These are phyloP conservation scores for Jackrogersella multiformis DNA, from an alignment of 495 filamentous ascomycete species.

Conservation along the genomic window DNA sequence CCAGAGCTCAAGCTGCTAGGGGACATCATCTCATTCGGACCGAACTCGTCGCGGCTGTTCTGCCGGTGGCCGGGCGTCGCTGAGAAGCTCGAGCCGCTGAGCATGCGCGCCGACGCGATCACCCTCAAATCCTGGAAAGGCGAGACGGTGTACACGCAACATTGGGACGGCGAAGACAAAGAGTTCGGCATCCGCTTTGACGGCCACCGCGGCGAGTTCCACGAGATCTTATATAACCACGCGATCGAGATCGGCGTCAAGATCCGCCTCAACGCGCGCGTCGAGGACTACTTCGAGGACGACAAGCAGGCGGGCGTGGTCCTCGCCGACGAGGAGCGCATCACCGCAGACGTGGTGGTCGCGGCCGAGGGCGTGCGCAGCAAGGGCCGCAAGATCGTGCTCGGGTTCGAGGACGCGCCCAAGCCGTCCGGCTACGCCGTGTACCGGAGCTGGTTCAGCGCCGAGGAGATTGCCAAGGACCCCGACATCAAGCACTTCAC, in stretches of 20 bases:
- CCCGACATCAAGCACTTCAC: slow-evolving; percentile 68
- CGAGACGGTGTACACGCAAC: slow-evolving; percentile 47
- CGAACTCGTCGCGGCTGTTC: slow-evolving; percentile 58
- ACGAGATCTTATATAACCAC: slow-evolving; percentile 67
- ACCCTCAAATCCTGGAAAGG: slow-evolving; percentile 49
- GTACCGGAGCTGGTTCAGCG: slow-evolving; percentile 68
- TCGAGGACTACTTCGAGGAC: slow-evolving; percentile 69
- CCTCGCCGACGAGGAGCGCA: slow-evolving; percentile 57
- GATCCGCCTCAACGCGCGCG: slow-evolving; percentile 62
- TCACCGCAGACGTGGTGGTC: slow-evolving; percentile 66
- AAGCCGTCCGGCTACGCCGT: slow-evolving; percentile 69
- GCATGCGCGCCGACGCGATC: slow-evolving; percentile 55
- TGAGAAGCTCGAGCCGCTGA: slow-evolving; percentile 59
- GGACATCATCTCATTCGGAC: slow-evolving; percentile 64
- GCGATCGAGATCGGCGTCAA: slow-evolving; percentile 64
- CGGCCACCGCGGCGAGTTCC: slow-evolving; percentile 70
- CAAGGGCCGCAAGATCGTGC: slow-evolving; percentile 65
- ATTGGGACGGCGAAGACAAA: slow-evolving; percentile 52
- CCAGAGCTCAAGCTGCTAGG: slow-evolving; percentile 58
- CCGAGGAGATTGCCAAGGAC: slow-evolving; percentile 67
- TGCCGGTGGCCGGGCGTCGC: slow-evolving; percentile 60
- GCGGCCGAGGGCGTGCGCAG: slow-evolving; percentile 72
- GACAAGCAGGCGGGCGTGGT: slow-evolving; percentile 64
- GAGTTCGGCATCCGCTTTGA: slow-evolving; percentile 62
- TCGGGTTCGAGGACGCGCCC: slow-evolving; percentile 69